Base-by-base conservation (phyloP, 768 basidiomycete species). In the Pisolithus marmoratus region DNA sequence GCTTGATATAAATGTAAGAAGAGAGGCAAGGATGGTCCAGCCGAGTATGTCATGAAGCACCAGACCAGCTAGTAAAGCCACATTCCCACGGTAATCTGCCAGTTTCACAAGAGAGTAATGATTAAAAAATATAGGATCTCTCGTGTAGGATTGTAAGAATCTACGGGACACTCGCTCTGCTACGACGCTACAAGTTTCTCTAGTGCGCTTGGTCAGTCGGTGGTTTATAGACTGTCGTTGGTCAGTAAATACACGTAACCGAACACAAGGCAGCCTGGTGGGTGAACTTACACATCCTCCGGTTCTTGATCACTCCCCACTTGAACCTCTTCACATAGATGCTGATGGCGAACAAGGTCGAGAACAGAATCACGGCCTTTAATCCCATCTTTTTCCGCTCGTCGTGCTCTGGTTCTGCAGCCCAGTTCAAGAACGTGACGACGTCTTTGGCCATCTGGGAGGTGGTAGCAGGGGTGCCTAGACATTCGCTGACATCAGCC, bases 381-480 rank as follows among this genome's bases (percentile, higher is more conserved):
- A 98, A 75, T 58, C 96, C 95, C 66, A 86, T 85, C 80, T 92
- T 94, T 79, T 99, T 98, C 68, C 96, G 80, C 68, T 94, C 88
- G 65, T 99, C 96, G 63, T 94, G 90, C 69, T 99, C 96, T 27
- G 96, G 96, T 70, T 99, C 96, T 52, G 96, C 83, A 17, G 95
- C 91, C 94, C 94, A 98, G 73, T 83, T 84, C 46, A 98, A 74
- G 86, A 98, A 97, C 2, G 89, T 91, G 43, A 82, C 82, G 49
- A 99, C 94, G 65, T 99, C 96, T 79, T 98, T 99, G 60, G 96
- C 95, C 95, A 99, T 94, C 70, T 99, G 96, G 5, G 92, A 90
- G 6, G 93, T 86, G 45, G 96, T 99, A 12, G 95, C 91, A 14
- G 96, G 94, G 4, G 96, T 98, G 46, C 89, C 90, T 93, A 44